phyloP scores from a whole-genome alignment of 805 yeast genomes.

The Candida odintsovae region DNA sequence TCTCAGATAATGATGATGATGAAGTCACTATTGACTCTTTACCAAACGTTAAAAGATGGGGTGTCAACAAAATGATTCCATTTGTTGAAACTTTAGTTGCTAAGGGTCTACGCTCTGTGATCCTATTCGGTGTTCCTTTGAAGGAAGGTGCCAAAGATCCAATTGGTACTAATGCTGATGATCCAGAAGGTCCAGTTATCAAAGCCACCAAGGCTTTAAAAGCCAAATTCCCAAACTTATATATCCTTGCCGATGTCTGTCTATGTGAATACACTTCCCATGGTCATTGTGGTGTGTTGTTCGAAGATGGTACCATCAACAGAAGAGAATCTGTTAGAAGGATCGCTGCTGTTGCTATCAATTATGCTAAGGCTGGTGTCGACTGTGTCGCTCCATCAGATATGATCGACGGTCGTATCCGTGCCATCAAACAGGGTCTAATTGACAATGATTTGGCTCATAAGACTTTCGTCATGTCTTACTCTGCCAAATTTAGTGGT shows the following conservation, averaged over 20 bases:
- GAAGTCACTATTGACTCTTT: conserved; percentile 67
- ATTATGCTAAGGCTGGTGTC: conserved; percentile 94
- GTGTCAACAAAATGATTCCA: conserved; percentile 70
- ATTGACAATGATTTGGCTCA: conserved; percentile 80
- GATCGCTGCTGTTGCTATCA: conserved; percentile 90
- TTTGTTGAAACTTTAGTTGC: conserved; percentile 63
- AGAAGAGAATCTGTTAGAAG: conserved; percentile 71
- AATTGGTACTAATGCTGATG: conserved; percentile 87
- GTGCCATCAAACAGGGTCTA: conserved; percentile 81
- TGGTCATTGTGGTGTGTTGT: conserved; percentile 94
- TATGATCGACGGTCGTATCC: conserved; percentile 94
- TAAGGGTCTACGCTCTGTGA: conserved; percentile 82
- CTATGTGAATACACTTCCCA: conserved; percentile 94
- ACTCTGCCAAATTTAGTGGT: conserved; percentile 91
- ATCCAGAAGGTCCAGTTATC: conserved; percentile 94
- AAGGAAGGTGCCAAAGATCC: conserved; percentile 72
- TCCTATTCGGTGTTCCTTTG: conserved; percentile 87
- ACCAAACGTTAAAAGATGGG: conserved; percentile 86
- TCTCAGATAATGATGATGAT: conserved; percentile 77
- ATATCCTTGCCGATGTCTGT: conserved; percentile 91
- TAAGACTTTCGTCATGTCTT: conserved; percentile 83
- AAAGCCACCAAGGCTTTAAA: conserved; percentile 62
- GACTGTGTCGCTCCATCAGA: conserved; percentile 95
- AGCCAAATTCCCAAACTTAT: conserved; percentile 69
- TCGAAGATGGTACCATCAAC: conserved; percentile 82